These are phyloP conservation scores for Cutaneotrichosporon mucoides DNA, from an alignment of 1,284 basidiomycete species.

Conservation along the genomic window DNA sequence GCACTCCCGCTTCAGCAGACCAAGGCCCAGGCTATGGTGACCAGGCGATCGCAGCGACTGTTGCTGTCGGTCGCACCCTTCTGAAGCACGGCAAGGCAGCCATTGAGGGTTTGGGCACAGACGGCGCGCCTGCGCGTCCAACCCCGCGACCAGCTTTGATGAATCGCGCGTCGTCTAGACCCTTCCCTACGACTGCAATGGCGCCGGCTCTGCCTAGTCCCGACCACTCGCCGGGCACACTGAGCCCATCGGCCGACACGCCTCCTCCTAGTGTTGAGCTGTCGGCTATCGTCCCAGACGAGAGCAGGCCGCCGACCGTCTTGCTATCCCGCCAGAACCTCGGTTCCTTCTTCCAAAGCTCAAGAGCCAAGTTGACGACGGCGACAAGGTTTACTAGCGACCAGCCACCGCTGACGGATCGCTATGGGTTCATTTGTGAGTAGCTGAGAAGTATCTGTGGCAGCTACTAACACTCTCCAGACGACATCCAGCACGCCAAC, in stretches of 20 bases:
- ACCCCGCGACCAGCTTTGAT: constrained; percentile 46
- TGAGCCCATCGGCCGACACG: constrained; percentile 22
- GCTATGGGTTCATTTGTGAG: constrained; percentile 89
- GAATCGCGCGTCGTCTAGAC: constrained; percentile 34
- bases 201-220: constrained; percentile 23
- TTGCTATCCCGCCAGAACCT: constrained; percentile 43
- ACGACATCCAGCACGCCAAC: constrained; percentile 76
- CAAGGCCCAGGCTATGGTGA: constrained; percentile 20
- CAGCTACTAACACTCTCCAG: constrained; percentile 49
- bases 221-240: constrained; percentile 1
- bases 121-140: constrained; percentile 36
- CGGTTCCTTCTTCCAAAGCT: constrained; percentile 39
- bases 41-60: constrained; percentile 36
- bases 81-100: constrained; percentile 35
- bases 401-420: constrained; percentile 71
- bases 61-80: constrained; percentile 32
- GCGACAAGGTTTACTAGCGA: constrained; percentile 56
- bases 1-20: not conserved
- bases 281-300: constrained; percentile 81
- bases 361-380: constrained; percentile 38
- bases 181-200: constrained; percentile 31
- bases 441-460: no score
- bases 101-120: constrained; percentile 19
- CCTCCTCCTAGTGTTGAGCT: constrained; percentile 63
- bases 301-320: constrained; percentile 72